Evolutionary conservation across 2,329 filamentous ascomycete genomes (phyloP).

Genomic region (Cryphonectria japonica): DNA sequence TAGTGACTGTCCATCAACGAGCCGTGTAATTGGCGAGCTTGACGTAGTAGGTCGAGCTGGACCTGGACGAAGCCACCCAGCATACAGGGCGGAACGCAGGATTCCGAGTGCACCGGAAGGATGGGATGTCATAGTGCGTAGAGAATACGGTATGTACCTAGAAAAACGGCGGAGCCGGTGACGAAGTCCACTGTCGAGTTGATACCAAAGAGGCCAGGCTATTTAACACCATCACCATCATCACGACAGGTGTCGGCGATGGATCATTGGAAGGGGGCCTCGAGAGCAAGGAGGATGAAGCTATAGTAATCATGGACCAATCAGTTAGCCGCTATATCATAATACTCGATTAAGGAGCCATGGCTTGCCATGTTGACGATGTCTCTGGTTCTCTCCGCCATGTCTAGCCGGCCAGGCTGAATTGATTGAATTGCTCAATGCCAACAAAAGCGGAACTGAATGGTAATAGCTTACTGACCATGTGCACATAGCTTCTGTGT

Average conservation of each 20-base stretch:
- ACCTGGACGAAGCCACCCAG: conserved; percentile 30
- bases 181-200: conserved; percentile 18
- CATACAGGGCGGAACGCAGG: conserved; percentile 23
- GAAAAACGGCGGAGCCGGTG: conserved; percentile 21
- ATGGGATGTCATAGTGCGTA: conserved; percentile 16
- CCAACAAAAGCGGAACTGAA: not conserved
- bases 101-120: conserved; percentile 31
- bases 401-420: conserved; percentile 24
- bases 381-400: conserved; percentile 49
- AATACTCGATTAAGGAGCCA: conserved; percentile 36
- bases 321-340: conserved; percentile 56
- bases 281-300: not conserved
- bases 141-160: conserved; percentile 21
- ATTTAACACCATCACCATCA: not conserved
- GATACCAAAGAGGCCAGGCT: conserved; percentile 34
- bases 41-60: conserved; percentile 17
- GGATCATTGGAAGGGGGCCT: not conserved
- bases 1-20: conserved; percentile 48
- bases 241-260: not conserved
- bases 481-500: conserved; percentile 54
- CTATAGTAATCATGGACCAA: conserved; percentile 30
- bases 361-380: conserved; percentile 2
- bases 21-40: conserved; percentile 40
- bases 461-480: conserved; percentile 43
- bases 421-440: not conserved